A percentile compares a stretch with the other conserved stretches of the same genome.
These are phyloP conservation scores for Coniella vitis DNA, from an alignment of 2,329 filamentous ascomycete species.

Conservation along the genomic window DNA sequence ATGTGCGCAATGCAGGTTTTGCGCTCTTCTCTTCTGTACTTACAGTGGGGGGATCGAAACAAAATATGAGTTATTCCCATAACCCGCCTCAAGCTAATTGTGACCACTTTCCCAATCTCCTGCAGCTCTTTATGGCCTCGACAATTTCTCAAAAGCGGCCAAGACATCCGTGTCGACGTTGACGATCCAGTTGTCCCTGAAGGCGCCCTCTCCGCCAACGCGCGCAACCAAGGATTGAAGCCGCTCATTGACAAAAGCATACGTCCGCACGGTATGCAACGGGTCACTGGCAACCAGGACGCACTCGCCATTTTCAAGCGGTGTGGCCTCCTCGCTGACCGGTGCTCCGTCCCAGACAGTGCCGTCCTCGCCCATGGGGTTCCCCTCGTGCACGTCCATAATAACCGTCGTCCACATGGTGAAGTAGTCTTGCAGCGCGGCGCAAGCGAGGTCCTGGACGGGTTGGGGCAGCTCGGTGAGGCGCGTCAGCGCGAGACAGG, in stretches of 20 bases:
- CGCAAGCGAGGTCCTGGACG: conserved; percentile 51
- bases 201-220: conserved; percentile 57
- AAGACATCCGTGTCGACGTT: conserved; percentile 72
- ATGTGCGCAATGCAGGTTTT: too few relatives aligned
- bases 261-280: conserved; percentile 58
- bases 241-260: conserved; percentile 56
- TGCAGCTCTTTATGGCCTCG: background rate
- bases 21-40: too few relatives aligned
- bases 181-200: conserved; percentile 61
- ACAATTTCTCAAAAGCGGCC: conserved; percentile 48
- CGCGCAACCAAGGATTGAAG: conserved; percentile 52
- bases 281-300: conserved; percentile 54
- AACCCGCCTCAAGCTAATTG: background rate
- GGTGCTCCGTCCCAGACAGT: conserved; percentile 38
- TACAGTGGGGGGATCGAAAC: too few relatives aligned
- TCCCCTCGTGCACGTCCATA: conserved; percentile 56
- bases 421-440: conserved; percentile 65
- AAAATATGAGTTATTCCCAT: background rate
- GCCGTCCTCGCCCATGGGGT: conserved; percentile 43
- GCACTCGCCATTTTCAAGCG: conserved; percentile 46
- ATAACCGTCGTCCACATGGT: conserved; percentile 69
- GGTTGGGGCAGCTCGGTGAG: conserved; percentile 58
- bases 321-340: conserved; percentile 47
- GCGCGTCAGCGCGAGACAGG: conserved; percentile 64
- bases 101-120: background rate